Evolutionary conservation across 352 stramenopile genomes (phyloP).

Genomic region (Pythium myriotylum): DNA sequence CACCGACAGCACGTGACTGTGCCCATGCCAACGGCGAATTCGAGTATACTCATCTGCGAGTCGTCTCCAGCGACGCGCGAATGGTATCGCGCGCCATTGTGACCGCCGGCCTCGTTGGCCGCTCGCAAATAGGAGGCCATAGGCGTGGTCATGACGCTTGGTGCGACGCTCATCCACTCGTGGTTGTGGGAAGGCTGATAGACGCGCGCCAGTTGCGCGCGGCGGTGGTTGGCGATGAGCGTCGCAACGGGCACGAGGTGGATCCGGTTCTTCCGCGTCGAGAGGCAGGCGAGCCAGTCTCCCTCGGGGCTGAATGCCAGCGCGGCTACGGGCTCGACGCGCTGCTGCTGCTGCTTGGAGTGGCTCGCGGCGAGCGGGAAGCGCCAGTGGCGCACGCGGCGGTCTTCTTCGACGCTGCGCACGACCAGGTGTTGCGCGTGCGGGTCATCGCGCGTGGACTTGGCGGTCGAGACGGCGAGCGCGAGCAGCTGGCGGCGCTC

Average conservation of each 20-base stretch:
- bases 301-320: conserved; percentile 83
- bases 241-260: conserved; percentile 72
- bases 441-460: conserved; percentile 1
- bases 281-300: conserved; percentile 84
- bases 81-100: conserved; percentile 83
- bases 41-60: conserved; percentile 83
- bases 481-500: conserved; percentile 80
- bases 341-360: conserved; percentile 55
- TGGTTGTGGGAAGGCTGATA: conserved; percentile 54
- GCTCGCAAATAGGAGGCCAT: conserved; percentile 86
- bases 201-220: conserved; percentile 55
- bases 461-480: conserved; percentile 44
- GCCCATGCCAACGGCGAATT: conserved; percentile 76
- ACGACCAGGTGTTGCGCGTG: conserved; percentile 61
- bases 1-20: conserved; percentile 67
- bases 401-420: conserved; percentile 78
- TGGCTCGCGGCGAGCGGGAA: conserved; percentile 62
- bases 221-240: conserved; percentile 61
- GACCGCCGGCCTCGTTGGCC: conserved; percentile 74
- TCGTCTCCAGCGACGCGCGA: conserved; percentile 81
- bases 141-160: conserved; percentile 75
- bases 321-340: conserved; percentile 56
- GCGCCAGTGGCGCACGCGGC: conserved; percentile 66
- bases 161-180: conserved; percentile 73
- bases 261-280: conserved; percentile 72